A percentile compares a stretch with the other conserved stretches of the same genome.
These are phyloP conservation scores for Luffa acutangula DNA, from an alignment of 306 rosid genomes.

Conservation along the genomic window DNA sequence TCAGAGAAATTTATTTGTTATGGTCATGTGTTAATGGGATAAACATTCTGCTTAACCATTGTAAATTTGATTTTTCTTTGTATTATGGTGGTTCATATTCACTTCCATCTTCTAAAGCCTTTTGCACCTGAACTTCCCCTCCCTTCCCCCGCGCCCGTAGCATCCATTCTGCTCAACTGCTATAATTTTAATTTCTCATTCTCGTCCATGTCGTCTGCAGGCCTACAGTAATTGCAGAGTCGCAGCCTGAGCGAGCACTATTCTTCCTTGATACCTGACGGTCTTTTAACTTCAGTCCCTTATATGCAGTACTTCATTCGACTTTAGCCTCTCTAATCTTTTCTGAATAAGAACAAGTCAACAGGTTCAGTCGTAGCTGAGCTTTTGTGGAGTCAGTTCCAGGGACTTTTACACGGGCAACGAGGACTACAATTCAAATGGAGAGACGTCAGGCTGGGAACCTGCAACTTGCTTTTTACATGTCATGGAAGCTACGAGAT, in stretches of 20 bases:
- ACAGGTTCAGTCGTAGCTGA: conserved; percentile 4
- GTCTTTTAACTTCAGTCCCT: neutral
- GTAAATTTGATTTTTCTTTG: neutral
- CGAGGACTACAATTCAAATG: conserved; percentile 5
- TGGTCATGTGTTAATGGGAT: neutral
- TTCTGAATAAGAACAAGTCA: conserved; percentile 1
- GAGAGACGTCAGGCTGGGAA: neutral
- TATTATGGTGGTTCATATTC: neutral
- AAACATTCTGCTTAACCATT: neutral
- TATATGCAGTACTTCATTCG: neutral
- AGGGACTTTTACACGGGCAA: conserved; percentile 1
- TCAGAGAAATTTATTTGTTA: neutral
- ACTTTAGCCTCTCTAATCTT: neutral
- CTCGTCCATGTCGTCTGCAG: neutral
- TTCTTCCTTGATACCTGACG: neutral
- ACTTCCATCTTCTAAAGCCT: neutral
- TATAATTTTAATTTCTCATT: neutral
- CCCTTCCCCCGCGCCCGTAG: neutral
- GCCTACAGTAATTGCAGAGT: conserved; percentile 3
- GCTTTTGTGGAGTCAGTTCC: neutral
- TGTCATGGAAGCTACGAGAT: conserved; percentile 6
- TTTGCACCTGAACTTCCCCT: neutral
- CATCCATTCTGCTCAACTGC: neutral
- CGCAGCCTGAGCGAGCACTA: neutral
- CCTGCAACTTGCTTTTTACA: neutral